Percentiles rank a stretch among this genome's conserved stretches.
Evolutionary conservation across 2,329 filamentous ascomycete genomes (phyloP).

Genomic region (Zarea fungicola): DNA sequence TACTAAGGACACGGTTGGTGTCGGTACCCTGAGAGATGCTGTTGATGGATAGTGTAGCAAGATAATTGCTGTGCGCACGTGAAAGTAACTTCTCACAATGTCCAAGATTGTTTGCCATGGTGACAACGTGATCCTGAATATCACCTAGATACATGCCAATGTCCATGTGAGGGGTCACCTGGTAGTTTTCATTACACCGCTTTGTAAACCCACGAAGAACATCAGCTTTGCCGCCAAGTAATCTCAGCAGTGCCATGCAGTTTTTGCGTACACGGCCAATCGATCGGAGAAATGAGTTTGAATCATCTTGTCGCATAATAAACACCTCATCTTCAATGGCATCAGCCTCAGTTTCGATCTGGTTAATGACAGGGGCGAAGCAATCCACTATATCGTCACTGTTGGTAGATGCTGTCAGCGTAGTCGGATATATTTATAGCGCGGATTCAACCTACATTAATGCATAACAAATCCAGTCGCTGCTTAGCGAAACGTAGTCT

Average conservation of each 20-base stretch:
- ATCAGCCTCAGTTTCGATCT: conserved; percentile 84
- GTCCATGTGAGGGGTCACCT: conserved; percentile 90
- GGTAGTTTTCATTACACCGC: conserved; percentile 96
- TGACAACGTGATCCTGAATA: conserved; percentile 98
- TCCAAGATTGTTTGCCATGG: conserved; percentile 93
- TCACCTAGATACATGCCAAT: conserved; percentile 95
- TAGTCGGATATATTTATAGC: neutral
- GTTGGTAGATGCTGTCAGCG: conserved; percentile 21
- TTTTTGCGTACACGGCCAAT: conserved; percentile 92
- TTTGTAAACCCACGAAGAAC: conserved; percentile 97
- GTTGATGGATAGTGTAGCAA: conserved; percentile 89
- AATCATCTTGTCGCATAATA: conserved; percentile 84
- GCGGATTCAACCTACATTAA: conserved; percentile 65
- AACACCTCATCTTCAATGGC: conserved; percentile 95
- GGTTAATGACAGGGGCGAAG: conserved; percentile 83
- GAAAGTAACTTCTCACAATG: conserved; percentile 98
- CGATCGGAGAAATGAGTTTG: conserved; percentile 75
- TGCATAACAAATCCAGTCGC: conserved; percentile 98
- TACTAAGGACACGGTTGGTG: conserved; percentile 85
- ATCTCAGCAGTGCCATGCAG: conserved; percentile 85
- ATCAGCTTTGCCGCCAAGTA: conserved; percentile 95
- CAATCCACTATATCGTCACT: conserved; percentile 96
- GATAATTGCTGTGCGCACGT: conserved; percentile 89
- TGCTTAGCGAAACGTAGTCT: conserved; percentile 90
- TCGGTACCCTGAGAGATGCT: conserved; percentile 83